phyloP scores from a whole-genome alignment of 306 rosid species.

The Glycine soja region DNA sequence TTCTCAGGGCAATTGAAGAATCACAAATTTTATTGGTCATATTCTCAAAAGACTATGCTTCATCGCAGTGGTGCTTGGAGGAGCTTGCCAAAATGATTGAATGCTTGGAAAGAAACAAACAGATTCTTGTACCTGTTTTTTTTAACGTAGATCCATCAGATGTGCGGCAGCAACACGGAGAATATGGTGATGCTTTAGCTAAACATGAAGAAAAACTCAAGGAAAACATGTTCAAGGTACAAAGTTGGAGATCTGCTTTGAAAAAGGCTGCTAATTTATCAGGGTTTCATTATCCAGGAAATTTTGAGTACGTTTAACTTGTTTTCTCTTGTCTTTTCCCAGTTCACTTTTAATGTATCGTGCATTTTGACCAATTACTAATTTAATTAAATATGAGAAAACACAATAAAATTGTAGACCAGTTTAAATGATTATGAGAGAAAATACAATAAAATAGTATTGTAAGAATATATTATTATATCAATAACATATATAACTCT shows the following conservation, averaged over 20 bases:
- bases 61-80: background rate
- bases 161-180: background rate
- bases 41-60: constrained; percentile 1
- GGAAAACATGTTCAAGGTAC: background rate
- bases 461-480: no score
- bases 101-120: background rate
- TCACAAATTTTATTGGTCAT: background rate
- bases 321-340: no score
- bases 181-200: background rate
- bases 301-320: background rate
- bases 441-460: no score
- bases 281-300: background rate
- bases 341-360: no score
- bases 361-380: no score
- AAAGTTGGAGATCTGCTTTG: background rate
- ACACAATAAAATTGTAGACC: no score
- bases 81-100: constrained; percentile 2
- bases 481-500: no score
- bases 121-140: background rate
- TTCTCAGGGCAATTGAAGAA: background rate
- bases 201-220: background rate
- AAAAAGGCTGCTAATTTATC: background rate
- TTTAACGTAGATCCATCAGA: background rate
- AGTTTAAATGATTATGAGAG: no score
- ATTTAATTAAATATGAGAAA: no score